These are phyloP conservation scores for Didymella segeticola DNA, from an alignment of 2,329 filamentous ascomycete species.

Conservation along the genomic window DNA sequence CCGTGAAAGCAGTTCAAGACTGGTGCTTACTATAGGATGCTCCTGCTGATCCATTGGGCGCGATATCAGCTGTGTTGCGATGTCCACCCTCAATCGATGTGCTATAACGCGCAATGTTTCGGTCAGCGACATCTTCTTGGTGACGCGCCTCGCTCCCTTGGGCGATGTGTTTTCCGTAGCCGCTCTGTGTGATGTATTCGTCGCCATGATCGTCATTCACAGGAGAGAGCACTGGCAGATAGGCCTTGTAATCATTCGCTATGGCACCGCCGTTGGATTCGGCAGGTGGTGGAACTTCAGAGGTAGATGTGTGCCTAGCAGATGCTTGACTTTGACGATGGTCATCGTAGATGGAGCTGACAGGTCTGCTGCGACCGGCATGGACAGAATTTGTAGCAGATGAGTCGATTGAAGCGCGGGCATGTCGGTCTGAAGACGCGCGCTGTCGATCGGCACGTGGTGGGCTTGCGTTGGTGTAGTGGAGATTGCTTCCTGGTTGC, in stretches of 20 bases:
- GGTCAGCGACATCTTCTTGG: slow-evolving; percentile 59
- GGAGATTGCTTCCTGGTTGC: background rate
- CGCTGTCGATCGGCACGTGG: slow-evolving; percentile 1
- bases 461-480: background rate
- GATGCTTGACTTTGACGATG: background rate
- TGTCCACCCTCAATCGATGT: slow-evolving; percentile 9
- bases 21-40: background rate
- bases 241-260: slow-evolving; percentile 31
- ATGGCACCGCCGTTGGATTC: slow-evolving; percentile 22
- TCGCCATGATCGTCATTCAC: slow-evolving; percentile 14
- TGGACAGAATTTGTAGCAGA: slow-evolving; percentile 5
- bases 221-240: slow-evolving; percentile 25
- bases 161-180: slow-evolving; percentile 23
- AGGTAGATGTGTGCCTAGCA: background rate
- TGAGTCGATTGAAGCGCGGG: slow-evolving; percentile 8
- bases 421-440: slow-evolving; percentile 1
- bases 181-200: slow-evolving; percentile 29
- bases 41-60: background rate
- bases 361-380: slow-evolving; percentile 19
- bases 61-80: slow-evolving; percentile 7
- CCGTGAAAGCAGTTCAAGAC: background rate
- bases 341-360: slow-evolving; percentile 20
- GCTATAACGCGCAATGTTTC: slow-evolving; percentile 32
- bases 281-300: background rate
- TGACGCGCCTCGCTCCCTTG: slow-evolving; percentile 45